Conservation (phyloP, 495 filamentous ascomycete species). For the Thermochaetoides thermophila region DNA sequence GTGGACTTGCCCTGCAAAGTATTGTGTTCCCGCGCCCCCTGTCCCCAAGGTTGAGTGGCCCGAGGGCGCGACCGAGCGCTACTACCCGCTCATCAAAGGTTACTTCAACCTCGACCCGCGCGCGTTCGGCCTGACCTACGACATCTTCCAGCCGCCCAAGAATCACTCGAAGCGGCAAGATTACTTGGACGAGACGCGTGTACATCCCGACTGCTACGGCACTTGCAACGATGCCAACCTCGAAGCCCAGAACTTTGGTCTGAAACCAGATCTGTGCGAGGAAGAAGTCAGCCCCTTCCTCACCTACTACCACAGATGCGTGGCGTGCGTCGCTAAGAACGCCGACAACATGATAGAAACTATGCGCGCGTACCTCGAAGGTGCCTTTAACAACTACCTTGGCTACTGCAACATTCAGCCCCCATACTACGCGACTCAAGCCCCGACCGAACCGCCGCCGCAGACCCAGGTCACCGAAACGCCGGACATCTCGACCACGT, state of each 20-base stretch:
- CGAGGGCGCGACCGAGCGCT: conserved; percentile 25
- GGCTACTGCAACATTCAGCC: conserved; percentile 17
- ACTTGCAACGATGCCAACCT: conserved; percentile 35
- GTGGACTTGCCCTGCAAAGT: conserved; percentile 39
- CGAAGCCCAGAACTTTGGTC: conserved; percentile 35
- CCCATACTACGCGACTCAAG: neutral
- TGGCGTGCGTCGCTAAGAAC: conserved; percentile 18
- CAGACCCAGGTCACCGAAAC: conserved; percentile 5
- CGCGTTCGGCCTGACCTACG: conserved; percentile 46
- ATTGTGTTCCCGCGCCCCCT: conserved; percentile 37
- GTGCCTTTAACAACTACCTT: conserved; percentile 16
- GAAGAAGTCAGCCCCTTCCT: conserved; percentile 28
- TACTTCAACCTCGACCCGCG: conserved; percentile 53
- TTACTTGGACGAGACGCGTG: conserved; percentile 15
- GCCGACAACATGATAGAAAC: conserved; percentile 7
- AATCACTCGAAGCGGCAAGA: neutral
- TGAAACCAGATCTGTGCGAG: conserved; percentile 30
- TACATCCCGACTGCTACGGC: conserved; percentile 36
- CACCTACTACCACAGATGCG: conserved; percentile 22
- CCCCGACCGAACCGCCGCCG: neutral
- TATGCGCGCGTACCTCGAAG: conserved; percentile 11
- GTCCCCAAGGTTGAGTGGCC: conserved; percentile 28
- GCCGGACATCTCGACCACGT: conserved; percentile 8
- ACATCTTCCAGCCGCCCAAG: conserved; percentile 33
- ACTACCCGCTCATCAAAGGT: conserved; percentile 36